A percentile compares a stretch with the other conserved stretches of the same genome.
These are phyloP conservation scores for Globisporangium nodosum DNA, from an alignment of 352 stramenopile species.

Conservation along the genomic window DNA sequence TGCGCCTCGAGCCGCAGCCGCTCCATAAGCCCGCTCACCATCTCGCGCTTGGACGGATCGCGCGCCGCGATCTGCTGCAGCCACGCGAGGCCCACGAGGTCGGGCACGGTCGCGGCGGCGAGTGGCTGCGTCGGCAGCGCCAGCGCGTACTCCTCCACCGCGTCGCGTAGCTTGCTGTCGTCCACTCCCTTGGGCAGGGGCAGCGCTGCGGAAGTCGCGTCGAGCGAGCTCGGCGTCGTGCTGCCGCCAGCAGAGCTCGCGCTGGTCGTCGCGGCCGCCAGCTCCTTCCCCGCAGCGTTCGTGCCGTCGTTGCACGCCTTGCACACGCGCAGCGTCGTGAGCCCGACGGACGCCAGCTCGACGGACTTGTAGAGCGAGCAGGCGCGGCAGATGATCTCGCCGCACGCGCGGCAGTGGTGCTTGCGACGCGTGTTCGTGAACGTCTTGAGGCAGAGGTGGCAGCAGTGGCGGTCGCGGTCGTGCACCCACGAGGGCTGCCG, in stretches of 20 bases:
- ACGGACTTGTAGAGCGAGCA: conserved; percentile 81
- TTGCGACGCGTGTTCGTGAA: conserved; percentile 76
- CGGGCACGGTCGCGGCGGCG: conserved; percentile 37
- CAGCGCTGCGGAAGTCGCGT: conserved; percentile 7
- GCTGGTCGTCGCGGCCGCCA: conserved; percentile 6
- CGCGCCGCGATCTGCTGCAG: conserved; percentile 60
- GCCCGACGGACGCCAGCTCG: conserved; percentile 62
- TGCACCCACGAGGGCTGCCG: conserved; percentile 71
- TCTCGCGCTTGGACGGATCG: conserved; percentile 63
- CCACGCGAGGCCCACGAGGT: conserved; percentile 77
- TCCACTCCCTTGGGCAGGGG: conserved; percentile 36
- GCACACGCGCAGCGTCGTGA: conserved; percentile 73
- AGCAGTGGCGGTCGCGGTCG: conserved; percentile 79
- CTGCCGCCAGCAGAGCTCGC: background rate
- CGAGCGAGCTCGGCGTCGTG: conserved; percentile 13
- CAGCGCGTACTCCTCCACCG: conserved; percentile 71
- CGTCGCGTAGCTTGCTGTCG: conserved; percentile 40
- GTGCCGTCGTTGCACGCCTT: conserved; percentile 77
- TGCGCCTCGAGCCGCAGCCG: conserved; percentile 44
- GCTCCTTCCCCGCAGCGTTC: conserved; percentile 7
- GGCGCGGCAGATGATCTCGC: conserved; percentile 77
- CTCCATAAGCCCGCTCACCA: conserved; percentile 70
- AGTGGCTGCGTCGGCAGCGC: conserved; percentile 49
- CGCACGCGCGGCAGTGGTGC: conserved; percentile 76
- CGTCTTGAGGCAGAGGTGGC: conserved; percentile 76